Conservation (phyloP, 257 asterid species). For the Nyctanthes arbortristis region DNA sequence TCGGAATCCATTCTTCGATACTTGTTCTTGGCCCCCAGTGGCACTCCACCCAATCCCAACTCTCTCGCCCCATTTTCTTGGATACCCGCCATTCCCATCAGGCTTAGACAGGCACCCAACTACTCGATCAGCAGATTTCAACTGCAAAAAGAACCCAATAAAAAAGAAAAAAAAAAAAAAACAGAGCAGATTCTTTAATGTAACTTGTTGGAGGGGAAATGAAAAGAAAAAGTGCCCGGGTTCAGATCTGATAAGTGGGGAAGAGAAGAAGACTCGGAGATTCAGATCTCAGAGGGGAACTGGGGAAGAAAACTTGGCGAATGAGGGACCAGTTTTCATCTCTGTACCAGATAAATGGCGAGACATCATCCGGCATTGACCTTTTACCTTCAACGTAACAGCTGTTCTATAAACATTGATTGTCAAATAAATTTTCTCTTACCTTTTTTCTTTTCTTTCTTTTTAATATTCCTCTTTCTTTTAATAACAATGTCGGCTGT, state of each 20-base stretch:
- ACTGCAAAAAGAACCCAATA: neutral
- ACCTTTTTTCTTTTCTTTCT: neutral
- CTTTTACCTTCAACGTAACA: neutral
- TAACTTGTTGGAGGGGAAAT: neutral
- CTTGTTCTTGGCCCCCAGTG: slow-evolving; percentile 62
- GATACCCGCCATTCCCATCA: slow-evolving; percentile 49
- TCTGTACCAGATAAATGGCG: neutral
- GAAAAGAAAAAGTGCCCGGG: neutral
- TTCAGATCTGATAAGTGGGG: no score
- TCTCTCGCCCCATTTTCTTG: slow-evolving; percentile 60
- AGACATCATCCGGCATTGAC: neutral
- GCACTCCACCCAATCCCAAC: slow-evolving; percentile 40
- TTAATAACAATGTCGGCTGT: no score
- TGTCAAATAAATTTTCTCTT: neutral
- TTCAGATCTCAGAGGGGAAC: slow-evolving; percentile 18
- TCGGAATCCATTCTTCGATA: slow-evolving; percentile 70
- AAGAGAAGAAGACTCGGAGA: no score
- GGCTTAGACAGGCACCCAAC: neutral
- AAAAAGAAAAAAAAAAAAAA: no score
- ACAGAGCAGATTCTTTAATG: neutral
- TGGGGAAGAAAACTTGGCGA: neutral
- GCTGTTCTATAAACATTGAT: neutral
- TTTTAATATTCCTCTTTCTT: no score
- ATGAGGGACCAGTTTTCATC: neutral
- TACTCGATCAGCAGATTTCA: neutral